Evolutionary conservation across 2,329 filamentous ascomycete species (phyloP), one percentile per base, ranked within the genome.

Genomic region (Diaporthe batatas): DNA sequence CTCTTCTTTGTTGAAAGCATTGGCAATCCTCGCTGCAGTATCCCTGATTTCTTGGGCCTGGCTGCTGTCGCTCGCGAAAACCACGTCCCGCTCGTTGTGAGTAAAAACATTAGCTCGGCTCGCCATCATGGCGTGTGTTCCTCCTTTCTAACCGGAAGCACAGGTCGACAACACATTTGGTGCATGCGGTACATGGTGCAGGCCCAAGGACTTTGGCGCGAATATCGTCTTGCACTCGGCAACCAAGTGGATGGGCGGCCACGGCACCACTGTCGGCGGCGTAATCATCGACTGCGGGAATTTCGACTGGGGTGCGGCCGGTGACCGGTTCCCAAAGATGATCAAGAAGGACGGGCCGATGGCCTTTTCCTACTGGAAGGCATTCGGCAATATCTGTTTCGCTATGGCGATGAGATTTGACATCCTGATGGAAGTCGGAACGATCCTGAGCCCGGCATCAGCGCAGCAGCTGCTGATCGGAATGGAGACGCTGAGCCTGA

Each of bases 171-270:
- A 98, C 87, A 98, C 95, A 11, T 98, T 98, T 78, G 96, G 95
- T 58, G 95, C 95, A 14, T 96, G 95, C 73, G 95, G 96, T 65
- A 98, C 94, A 87, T 97, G 94, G 82, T 86, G 92, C 77, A 91
- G 93, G 6, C 95, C 95, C 54, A 96, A 98, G 78, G 92, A 95
- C 34, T 93, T 97, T 82, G 95, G 95, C 70, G 95, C 94, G 76
- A 95, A 98, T 80, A 98, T 98, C 73, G 92, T 98, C 70, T 94
- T 98, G 29, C 95, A 98, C 87, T 96, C 93, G 51, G 95, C 95
- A 11, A 98, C 95, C 72, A 98, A 98, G 84, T 98, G 95, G 95
- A 98, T 98, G 75, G 95, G 95, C 72, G 95, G 95, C 57, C 96
- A 98, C 83, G 96, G 95, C 74, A 97, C 95, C 53, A 98, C 95